phyloP scores from a whole-genome alignment of 495 filamentous ascomycete genomes.

The Penicillium angulare region DNA sequence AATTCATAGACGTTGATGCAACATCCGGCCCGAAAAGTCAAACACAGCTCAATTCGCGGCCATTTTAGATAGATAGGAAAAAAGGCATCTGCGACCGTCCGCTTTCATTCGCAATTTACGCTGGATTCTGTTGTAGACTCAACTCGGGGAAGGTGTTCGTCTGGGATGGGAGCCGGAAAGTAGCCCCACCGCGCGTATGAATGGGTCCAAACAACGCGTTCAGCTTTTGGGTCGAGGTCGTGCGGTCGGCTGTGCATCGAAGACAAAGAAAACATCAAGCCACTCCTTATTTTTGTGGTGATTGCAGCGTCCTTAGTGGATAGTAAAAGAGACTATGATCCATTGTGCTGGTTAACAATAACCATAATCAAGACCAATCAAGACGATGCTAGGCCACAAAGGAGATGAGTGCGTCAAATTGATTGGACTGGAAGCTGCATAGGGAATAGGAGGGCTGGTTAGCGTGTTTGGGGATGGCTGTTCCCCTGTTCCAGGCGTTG shows the following conservation, averaged over 20 bases:
- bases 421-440: slow-evolving; percentile 12
- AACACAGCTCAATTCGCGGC: too few species aligned
- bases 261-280: background rate
- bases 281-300: background rate
- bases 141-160: slow-evolving; percentile 26
- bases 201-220: slow-evolving; percentile 19
- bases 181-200: slow-evolving; percentile 15
- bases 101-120: too few species aligned
- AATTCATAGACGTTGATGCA: too few species aligned
- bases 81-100: too few species aligned
- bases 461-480: slow-evolving; percentile 26
- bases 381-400: slow-evolving; percentile 1
- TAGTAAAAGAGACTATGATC: background rate
- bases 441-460: slow-evolving; percentile 12
- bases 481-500: slow-evolving; percentile 16
- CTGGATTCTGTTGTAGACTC: too few species aligned
- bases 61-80: too few species aligned
- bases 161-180: slow-evolving; percentile 9
- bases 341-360: slow-evolving; percentile 1
- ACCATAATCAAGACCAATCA: slow-evolving; percentile 13
- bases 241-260: background rate
- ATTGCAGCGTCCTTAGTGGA: background rate
- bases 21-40: too few species aligned
- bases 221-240: too few species aligned
- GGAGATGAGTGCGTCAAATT: slow-evolving; percentile 15